Base-by-base conservation (phyloP, 1,284 basidiomycete species). In the Psilocybe mexicana region DNA sequence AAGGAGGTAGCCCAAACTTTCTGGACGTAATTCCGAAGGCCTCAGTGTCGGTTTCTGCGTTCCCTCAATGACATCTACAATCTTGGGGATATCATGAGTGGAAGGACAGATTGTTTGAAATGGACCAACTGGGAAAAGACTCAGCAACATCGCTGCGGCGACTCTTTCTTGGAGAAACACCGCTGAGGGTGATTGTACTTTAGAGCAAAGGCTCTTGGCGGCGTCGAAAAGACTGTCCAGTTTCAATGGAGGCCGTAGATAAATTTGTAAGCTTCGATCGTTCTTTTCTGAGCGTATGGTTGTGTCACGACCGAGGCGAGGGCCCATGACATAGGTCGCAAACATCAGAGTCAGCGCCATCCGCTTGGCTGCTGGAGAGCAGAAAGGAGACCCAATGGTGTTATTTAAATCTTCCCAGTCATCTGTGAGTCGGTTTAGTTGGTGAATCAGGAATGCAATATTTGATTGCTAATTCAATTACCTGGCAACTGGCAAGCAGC, bases 401-500 rank as follows among this genome's bases (percentile, higher is more conserved):
- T 64, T 67, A 7, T 76, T 66, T 25, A 89, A 64, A 43, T 71
- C 71, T 23, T 69, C 55, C 85, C 83, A 90, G 10, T 70, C 73
- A 43, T 79, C 88, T 88, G 30, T 12, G 8, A 38, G 24, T 30
- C 14, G 18, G 33, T 28, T 14, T 23, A 11, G 18, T 18, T 30
- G 4, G 30, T 8, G 11, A 4, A 36, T 42, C 23, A 24, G 6
- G 6, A 60, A 7, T 62, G 50, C 25, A 36, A 60, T 52, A 30
- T 44, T 23, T 26, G 28, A 30, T n/a, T 12, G 38, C 24, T 36
- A 40, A 14, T 25, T 12, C 14, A n/a, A 30, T 60, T 69, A 87
- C 90, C 77, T 56, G 90, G 88, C 14, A 92, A 69, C 62, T 90
- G 88, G 18, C 79, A 72, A 1, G 85, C 83, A 44, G 86, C 86